Base-by-base conservation (phyloP, 2,329 filamentous ascomycete genomes). In the Fusarium heterosporum region DNA sequence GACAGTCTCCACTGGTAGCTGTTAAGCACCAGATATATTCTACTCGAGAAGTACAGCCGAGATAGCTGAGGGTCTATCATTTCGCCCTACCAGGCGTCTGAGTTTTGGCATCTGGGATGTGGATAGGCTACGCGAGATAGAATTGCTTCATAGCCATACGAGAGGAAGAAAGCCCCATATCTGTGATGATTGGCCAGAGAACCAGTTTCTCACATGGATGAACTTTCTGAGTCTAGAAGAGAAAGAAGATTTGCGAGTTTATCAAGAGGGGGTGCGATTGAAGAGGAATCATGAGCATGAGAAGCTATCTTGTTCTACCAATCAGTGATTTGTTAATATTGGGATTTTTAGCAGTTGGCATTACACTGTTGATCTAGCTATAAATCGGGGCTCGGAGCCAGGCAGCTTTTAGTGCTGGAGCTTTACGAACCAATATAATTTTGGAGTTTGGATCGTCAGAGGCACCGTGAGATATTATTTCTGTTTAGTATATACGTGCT, bases 201-300 rank as follows among this genome's bases (percentile, higher is more conserved):
- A 68, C 16, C 53, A 64, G 3, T 46, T 58, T 8, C 68, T 68
- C 16, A 67, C 64, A 16, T 67, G 64, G 64, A 67, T 34, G 14
- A 67, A 64, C 25, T 38, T 67, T 17, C 30, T 67, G 26, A 42
- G 54, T 10, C 7, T 13, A 1, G n/a, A 42, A 4, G 58, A 68
- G 19, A 53, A 52, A 51, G 49, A 38, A 4, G 46, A 68, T 11
- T 38, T 67, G 8, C 39, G 22, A 6, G 4, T 10, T 4, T 36
- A 56, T 26, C 64, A 64, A 36, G 36, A 49, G 36, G 39, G 10
- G 4, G 26, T 46, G 22, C 29, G 41, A 12, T 14, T 39, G 4
- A 19, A 29, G 2, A 26, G 38, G 16, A 19, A 47, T 9, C 14
- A 34, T 8, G 26, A 47, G 11, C 14, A 34, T 8, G 14, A n/a